Evolutionary conservation across 805 yeast species (phyloP), one percentile per base, ranked within the genome.

Genomic region (Myxozyma geophila): DNA sequence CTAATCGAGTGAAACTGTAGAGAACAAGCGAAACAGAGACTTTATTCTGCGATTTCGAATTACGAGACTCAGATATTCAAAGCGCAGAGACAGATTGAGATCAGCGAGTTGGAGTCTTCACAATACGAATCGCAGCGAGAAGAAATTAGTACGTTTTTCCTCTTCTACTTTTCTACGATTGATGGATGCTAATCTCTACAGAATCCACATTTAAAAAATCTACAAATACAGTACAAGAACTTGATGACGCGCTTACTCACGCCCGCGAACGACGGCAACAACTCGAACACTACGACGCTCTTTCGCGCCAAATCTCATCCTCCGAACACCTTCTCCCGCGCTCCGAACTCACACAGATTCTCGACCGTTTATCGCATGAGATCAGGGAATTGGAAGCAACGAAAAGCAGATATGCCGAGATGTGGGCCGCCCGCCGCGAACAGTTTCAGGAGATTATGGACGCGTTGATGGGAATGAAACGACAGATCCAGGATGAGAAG

Each of bases 241-340:
- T 65, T 17, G 68, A 65, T 15, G 10, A n/a, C 13, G 64, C 54
- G 40, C 62, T 65, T 50, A 56, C 51, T 15, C 52, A 50, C 36
- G 72, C 73, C 1, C 69, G 67, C 54, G 53, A 19, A 21, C 43
- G 51, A 15, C 67, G 74, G 41, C 46, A 59, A 6, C 69, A 72
- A 50, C 56, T 64, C 33, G 73, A 73, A 60, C 72, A 69, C 33
- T 70, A 69, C 63, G 70, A 70, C 60, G 21, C 41, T 9, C 50
- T 70, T 21, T 64, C 66, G 15, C 55, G 49, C 5, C 41, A 43
- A 33, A 62, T 50, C 53, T 17, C 53, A 8, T 13, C 36, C n/a
- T 28, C 46, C 3, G 59, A 66, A 43, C 53, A 58, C 12, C 52
- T 61, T 13, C 50, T 36, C 13, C 53, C 75, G 7, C 65, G 76